phyloP scores from a whole-genome alignment of 2,329 filamentous ascomycete genomes.

The Colletotrichum agaves region DNA sequence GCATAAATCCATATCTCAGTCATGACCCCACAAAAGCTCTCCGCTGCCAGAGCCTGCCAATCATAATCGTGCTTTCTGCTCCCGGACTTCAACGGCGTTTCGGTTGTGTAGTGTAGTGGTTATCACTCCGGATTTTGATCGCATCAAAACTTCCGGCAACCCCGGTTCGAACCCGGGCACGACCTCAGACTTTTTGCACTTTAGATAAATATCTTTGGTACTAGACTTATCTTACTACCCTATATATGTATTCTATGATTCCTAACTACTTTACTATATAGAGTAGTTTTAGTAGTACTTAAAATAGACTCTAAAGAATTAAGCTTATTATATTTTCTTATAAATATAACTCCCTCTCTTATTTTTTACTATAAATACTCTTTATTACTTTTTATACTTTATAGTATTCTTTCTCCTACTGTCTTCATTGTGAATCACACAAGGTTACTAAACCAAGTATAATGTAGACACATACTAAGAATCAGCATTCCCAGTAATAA shows the following conservation, averaged over 20 bases:
- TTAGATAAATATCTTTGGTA: rapidly evolving
- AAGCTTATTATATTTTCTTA: too few relatives aligned
- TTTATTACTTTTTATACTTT: too few relatives aligned
- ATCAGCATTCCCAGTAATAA: neutral
- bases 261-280: too few relatives aligned
- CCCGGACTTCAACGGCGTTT: neutral
- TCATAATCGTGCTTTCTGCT: rapidly evolving
- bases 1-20: neutral
- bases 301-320: too few relatives aligned
- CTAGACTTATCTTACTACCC: neutral
- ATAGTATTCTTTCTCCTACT: too few relatives aligned
- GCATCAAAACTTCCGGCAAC: conserved; percentile 31
- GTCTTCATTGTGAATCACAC: neutral
- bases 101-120: conserved; percentile 38
- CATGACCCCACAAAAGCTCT: too few relatives aligned
- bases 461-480: neutral
- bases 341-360: too few relatives aligned
- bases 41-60: too few relatives aligned
- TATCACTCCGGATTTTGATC: conserved; percentile 38
- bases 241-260: too few relatives aligned
- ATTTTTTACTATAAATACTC: too few relatives aligned
- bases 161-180: conserved; percentile 38
- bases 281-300: too few relatives aligned
- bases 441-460: neutral
- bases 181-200: conserved; percentile 17